Base-by-base conservation (phyloP, 768 basidiomycete genomes). In the Mrakia gelida region DNA sequence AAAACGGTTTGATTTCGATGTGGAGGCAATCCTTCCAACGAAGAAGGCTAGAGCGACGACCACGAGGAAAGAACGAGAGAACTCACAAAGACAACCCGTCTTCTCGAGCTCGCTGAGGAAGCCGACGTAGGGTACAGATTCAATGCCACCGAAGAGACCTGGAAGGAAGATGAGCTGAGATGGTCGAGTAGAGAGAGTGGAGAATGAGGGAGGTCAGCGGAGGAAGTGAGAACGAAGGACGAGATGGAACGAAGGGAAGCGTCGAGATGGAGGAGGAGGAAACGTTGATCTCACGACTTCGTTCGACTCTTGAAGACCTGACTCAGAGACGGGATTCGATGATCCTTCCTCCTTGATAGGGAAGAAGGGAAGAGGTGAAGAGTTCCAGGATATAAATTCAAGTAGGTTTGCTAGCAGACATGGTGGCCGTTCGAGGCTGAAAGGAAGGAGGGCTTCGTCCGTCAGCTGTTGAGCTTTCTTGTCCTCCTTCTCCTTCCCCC, bases 81-180 rank as follows among this genome's bases (percentile, higher is more conserved):
- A 75, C 74, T 43, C 16, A 78, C 77, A 78, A 49, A 23, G 49
- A 45, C 77, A 78, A 4, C 73, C 77, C 26, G 45, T 21, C n/a
- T 43, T n/a, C 34, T 65, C 52, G 13, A 78, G 72, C 4, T 59
- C 41, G 3, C 10, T 65, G 23, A 78, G 34, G 8, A 45, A 32
- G 11, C 3, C 26, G 41, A 78, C 54, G 41, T 78, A 78, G 15
- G 77, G 77, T 0, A 78, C 77, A 0, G 77, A 67, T 10, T 10
- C 28, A 49, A 49, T 3, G 1, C 77, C 77, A 32, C 75, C 77
- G n/a, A 59, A 70, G 8, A 78, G 54, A 15, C 77, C 77, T 26
- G 77, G 77, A 11, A 78, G 54, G 30, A 78, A 78, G 56, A 78
- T 41, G 52, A 78, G 52, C 77, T 74, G 59, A 5, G 72, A 32